Evolutionary conservation across 2,329 filamentous ascomycete species (phyloP).

Genomic region (Trematosphaeria pertusa): DNA sequence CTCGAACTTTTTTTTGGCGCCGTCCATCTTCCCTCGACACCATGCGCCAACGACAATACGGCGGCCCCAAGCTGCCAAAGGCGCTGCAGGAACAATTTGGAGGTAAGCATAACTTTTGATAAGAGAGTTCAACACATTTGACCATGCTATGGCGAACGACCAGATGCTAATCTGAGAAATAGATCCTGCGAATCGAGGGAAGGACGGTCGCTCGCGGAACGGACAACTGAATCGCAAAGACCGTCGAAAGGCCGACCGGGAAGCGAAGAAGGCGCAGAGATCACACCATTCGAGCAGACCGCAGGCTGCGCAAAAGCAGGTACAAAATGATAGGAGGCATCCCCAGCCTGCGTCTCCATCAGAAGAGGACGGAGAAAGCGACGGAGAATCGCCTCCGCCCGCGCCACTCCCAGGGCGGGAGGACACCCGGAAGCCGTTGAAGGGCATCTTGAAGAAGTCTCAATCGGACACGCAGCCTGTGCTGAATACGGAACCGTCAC

Average conservation of each 20-base stretch:
- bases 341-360: no score
- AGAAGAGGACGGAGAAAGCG: slow-evolving; percentile 35
- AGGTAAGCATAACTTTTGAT: slow-evolving; percentile 21
- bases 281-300: slow-evolving; percentile 11
- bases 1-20: slow-evolving; percentile 39
- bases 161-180: neutral
- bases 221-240: slow-evolving; percentile 63
- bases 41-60: slow-evolving; percentile 47
- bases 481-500: slow-evolving; percentile 13
- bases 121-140: neutral
- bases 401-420: slow-evolving; percentile 22
- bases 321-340: no score
- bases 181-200: slow-evolving; percentile 39
- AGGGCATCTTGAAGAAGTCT: slow-evolving; percentile 44
- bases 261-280: slow-evolving; percentile 63
- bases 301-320: no score
- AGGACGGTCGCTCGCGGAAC: slow-evolving; percentile 33
- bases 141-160: neutral
- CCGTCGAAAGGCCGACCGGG: slow-evolving; percentile 69
- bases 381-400: slow-evolving; percentile 38
- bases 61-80: slow-evolving; percentile 55
- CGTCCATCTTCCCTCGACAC: slow-evolving; percentile 23
- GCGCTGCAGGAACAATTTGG: slow-evolving; percentile 54
- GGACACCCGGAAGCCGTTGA: slow-evolving; percentile 36
- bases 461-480: no score